These are phyloP conservation scores for Licmophora abbreviata DNA, from an alignment of 108 stramenopile genomes.

Conservation along the genomic window DNA sequence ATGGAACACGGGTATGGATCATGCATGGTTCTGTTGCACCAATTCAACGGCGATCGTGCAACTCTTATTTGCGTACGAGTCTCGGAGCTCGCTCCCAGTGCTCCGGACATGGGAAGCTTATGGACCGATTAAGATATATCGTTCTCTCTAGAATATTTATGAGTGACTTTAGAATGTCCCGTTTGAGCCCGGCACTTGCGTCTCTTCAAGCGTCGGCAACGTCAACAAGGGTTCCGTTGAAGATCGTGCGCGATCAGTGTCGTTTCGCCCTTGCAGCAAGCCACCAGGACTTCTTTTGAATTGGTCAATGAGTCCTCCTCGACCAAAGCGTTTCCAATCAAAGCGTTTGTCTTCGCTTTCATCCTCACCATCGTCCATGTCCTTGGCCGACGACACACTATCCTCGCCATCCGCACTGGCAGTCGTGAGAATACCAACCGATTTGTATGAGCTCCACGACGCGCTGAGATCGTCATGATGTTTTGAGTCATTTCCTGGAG, in stretches of 20 bases:
- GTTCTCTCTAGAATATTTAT: not conserved
- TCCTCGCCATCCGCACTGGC: conserved; percentile 1
- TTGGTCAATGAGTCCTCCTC: not conserved
- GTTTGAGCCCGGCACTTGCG: too few species aligned
- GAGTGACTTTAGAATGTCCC: too few species aligned
- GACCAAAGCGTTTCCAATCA: not conserved
- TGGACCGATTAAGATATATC: not conserved
- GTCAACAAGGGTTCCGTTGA: too few species aligned
- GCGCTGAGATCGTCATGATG: not conserved
- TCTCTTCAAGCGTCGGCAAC: too few species aligned
- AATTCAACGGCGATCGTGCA: conserved; percentile 10
- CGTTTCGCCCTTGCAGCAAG: too few species aligned
- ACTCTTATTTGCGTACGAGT: conserved; percentile 11
- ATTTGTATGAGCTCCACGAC: not conserved
- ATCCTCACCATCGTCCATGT: not conserved
- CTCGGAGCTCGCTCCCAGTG: conserved; percentile 21
- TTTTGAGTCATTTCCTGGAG: not conserved
- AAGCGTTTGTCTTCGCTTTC: not conserved
- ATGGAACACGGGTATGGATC: conserved; percentile 59
- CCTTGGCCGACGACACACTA: not conserved
- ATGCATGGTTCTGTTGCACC: conserved; percentile 48
- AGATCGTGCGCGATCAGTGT: too few species aligned
- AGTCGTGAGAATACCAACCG: too few species aligned
- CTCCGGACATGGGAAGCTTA: conserved; percentile 11
- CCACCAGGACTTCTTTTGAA: not conserved